phyloP scores from a whole-genome alignment of 1,284 basidiomycete genomes.

The Taiwanofungus camphoratus region DNA sequence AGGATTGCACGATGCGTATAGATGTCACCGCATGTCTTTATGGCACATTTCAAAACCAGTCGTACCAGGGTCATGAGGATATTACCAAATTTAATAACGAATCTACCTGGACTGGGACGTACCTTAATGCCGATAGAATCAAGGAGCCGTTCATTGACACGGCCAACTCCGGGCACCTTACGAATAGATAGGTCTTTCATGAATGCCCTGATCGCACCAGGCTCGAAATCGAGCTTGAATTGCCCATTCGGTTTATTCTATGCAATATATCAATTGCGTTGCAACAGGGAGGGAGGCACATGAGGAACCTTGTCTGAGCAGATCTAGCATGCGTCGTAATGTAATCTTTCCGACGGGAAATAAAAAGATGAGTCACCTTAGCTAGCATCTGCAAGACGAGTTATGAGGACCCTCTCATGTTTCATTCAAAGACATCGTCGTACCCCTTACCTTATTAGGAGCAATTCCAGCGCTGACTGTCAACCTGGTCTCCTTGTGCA shows the following conservation, averaged over 20 bases:
- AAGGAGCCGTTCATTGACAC: slow-evolving; percentile 81
- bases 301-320: slow-evolving; percentile 77
- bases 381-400: slow-evolving; percentile 24
- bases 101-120: slow-evolving; percentile 11
- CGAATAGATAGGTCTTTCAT: slow-evolving; percentile 73
- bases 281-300: too few relatives aligned
- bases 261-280: neutral
- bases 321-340: slow-evolving; percentile 49
- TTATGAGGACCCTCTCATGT: neutral
- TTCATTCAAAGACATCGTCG: slow-evolving; percentile 8
- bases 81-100: too few relatives aligned
- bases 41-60: neutral
- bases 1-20: slow-evolving; percentile 66
- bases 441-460: slow-evolving; percentile 63
- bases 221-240: slow-evolving; percentile 68
- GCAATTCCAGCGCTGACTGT: slow-evolving; percentile 95
- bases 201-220: slow-evolving; percentile 63
- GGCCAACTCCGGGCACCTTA: slow-evolving; percentile 83
- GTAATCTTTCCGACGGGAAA: neutral
- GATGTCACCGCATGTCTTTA: slow-evolving; percentile 83
- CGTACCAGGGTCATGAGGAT: too few relatives aligned
- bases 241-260: slow-evolving; percentile 95
- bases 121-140: slow-evolving; percentile 85
- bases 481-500: slow-evolving; percentile 72
- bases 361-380: slow-evolving; percentile 16